Evolutionary conservation across 495 filamentous ascomycete species (phyloP).

Genomic region (Xylaria curta): DNA sequence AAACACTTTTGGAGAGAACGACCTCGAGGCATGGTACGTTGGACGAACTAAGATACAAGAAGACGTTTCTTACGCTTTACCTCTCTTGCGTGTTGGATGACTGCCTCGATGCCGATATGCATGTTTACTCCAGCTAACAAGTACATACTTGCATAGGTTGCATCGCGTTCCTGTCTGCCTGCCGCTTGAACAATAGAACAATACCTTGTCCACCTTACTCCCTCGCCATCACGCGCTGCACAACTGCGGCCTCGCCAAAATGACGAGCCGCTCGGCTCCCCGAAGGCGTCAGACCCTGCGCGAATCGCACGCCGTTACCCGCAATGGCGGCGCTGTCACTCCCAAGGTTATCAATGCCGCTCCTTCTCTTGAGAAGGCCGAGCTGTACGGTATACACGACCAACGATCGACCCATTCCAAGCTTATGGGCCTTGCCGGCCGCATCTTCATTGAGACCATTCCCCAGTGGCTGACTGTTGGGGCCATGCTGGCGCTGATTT

Average conservation of each 20-base stretch:
- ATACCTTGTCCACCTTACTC: not conserved
- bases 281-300: conserved; percentile 43
- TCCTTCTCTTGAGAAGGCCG: conserved; percentile 61
- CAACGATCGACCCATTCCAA: conserved; percentile 58
- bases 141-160: not conserved
- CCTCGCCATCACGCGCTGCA: conserved; percentile 13
- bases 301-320: conserved; percentile 42
- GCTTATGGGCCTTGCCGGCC: conserved; percentile 59
- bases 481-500: conserved; percentile 85
- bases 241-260: conserved; percentile 22
- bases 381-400: conserved; percentile 63
- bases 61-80: not conserved
- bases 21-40: conserved; percentile 13
- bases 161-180: not conserved
- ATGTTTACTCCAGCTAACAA: conserved; percentile 1
- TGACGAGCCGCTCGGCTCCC: conserved; percentile 43
- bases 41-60: not conserved
- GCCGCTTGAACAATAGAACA: not conserved
- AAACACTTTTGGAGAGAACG: not conserved
- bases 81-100: not conserved
- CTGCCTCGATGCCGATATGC: not conserved
- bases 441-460: conserved; percentile 66
- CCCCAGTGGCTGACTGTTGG: conserved; percentile 71
- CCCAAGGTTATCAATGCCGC: conserved; percentile 59
- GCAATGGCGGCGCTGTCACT: conserved; percentile 36